Percentiles rank a stretch among this genome's conserved stretches.
Evolutionary conservation across 1,284 basidiomycete genomes (phyloP).

Genomic region (Ceratobasidium sp.): DNA sequence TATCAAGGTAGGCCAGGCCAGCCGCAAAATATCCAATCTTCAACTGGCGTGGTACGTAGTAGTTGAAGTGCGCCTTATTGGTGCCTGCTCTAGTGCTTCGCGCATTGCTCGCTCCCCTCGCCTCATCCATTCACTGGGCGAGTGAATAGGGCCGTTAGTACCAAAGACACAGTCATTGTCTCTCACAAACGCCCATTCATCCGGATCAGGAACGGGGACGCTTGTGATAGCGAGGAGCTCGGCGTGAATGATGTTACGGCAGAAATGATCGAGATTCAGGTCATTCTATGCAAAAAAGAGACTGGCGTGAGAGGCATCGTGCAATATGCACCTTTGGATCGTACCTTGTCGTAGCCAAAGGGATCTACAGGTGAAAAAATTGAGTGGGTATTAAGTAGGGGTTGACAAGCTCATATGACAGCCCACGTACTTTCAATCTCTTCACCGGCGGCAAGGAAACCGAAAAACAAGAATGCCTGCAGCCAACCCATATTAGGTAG

Average conservation of each 20-base stretch:
- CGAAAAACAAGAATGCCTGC: conserved; percentile 53
- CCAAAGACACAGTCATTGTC: conserved; percentile 45
- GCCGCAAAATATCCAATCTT: not conserved
- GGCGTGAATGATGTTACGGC: conserved; percentile 51
- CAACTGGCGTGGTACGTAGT: not conserved
- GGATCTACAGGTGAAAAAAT: conserved; percentile 51
- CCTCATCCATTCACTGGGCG: conserved; percentile 41
- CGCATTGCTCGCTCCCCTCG: conserved; percentile 40
- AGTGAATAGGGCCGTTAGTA: conserved; percentile 15
- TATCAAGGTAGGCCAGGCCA: not conserved
- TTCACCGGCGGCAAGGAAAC: conserved; percentile 51
- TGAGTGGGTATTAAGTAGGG: not conserved
- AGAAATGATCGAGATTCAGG: conserved; percentile 49
- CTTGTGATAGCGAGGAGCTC: conserved; percentile 53
- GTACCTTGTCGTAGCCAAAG: conserved; percentile 51
- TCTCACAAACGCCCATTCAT: conserved; percentile 49
- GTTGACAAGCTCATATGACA: not conserved
- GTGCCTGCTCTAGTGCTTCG: conserved; percentile 7
- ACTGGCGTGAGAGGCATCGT: not conserved
- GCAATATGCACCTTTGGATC: no score
- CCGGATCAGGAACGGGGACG: conserved; percentile 48
- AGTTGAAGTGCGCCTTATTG: not conserved
- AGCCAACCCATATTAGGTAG: conserved; percentile 42
- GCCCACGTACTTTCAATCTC: conserved; percentile 43
- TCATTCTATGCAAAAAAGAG: conserved; percentile 42